A percentile compares a stretch with the other conserved stretches of the same genome.
These are phyloP conservation scores for Trypanosoma vivax DNA, from an alignment of 208 protist genomes.

Conservation along the genomic window DNA sequence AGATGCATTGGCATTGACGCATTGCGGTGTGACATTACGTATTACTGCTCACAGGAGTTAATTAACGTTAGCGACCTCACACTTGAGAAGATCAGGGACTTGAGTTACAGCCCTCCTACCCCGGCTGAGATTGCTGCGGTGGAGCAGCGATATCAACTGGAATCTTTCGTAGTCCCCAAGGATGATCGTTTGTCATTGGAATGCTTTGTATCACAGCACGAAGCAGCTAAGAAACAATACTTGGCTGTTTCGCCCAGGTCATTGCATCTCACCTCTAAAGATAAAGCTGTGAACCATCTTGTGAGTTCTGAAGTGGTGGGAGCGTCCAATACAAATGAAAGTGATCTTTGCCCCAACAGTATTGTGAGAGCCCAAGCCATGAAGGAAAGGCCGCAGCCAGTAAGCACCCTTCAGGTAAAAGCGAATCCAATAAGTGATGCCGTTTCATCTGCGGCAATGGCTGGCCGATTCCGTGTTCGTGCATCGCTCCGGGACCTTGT, in stretches of 20 bases:
- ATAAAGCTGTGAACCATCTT: slow-evolving; percentile 26
- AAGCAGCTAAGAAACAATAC: slow-evolving; percentile 35
- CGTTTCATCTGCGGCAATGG: not conserved
- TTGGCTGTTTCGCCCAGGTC: slow-evolving; percentile 20
- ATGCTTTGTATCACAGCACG: slow-evolving; percentile 58
- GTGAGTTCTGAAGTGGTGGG: not conserved
- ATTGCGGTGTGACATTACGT: slow-evolving; percentile 76
- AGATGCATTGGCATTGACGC: slow-evolving; percentile 55
- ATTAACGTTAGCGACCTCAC: slow-evolving; percentile 36
- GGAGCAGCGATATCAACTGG: slow-evolving; percentile 66
- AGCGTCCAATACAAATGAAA: not conserved
- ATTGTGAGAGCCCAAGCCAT: too few species aligned
- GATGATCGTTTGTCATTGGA: slow-evolving; percentile 65
- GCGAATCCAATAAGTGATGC: not conserved
- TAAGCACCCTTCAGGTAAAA: not conserved
- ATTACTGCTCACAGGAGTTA: slow-evolving; percentile 62
- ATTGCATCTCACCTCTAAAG: slow-evolving; percentile 29
- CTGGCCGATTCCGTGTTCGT: slow-evolving; percentile 7
- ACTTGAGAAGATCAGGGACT: slow-evolving; percentile 38
- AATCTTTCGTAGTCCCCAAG: slow-evolving; percentile 70
- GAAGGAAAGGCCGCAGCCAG: too few species aligned
- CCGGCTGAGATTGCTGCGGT: slow-evolving; percentile 50
- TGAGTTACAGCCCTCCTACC: slow-evolving; percentile 82
- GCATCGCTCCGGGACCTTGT: slow-evolving; percentile 2
- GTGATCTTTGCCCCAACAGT: too few species aligned